A percentile compares a stretch with the other conserved stretches of the same genome.
These are phyloP conservation scores for Calonectria leucothoes DNA, from an alignment of 2,329 filamentous ascomycete species.

Conservation along the genomic window DNA sequence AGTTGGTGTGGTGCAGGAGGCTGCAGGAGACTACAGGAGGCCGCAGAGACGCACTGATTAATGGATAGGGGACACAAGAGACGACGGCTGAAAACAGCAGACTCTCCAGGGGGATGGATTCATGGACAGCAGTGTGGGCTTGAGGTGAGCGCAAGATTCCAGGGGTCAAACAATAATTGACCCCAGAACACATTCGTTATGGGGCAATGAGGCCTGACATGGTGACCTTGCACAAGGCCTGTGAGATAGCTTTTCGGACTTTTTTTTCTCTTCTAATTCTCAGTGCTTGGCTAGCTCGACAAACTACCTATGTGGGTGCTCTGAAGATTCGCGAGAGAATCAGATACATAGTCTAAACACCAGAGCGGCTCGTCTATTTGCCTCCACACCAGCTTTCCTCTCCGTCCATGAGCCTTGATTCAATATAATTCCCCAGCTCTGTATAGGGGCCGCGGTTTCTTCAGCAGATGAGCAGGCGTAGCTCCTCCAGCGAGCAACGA, in stretches of 20 bases:
- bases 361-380: not conserved
- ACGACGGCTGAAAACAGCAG: not conserved
- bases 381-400: not conserved
- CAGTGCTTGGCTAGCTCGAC: not conserved
- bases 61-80: constrained; percentile 9
- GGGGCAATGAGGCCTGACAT: not conserved
- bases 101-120: not conserved
- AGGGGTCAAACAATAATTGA: constrained; percentile 4
- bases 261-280: not conserved
- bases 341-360: not conserved
- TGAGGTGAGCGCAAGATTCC: not conserved
- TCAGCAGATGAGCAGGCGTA: constrained; percentile 6
- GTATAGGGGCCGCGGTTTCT: constrained; percentile 1
- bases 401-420: not conserved
- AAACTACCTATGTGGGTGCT: not conserved
- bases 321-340: not conserved
- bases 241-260: not conserved
- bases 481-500: not conserved
- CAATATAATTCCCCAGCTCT: not conserved
- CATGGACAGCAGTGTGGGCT: not conserved
- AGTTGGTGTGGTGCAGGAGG: not conserved
- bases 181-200: not conserved
- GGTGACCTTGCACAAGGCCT: not conserved
- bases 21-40: not conserved
- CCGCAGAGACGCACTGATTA: constrained; percentile 8